Conservation (phyloP, 2,329 filamentous ascomycete genomes). For the Aspergillus proliferans region DNA sequence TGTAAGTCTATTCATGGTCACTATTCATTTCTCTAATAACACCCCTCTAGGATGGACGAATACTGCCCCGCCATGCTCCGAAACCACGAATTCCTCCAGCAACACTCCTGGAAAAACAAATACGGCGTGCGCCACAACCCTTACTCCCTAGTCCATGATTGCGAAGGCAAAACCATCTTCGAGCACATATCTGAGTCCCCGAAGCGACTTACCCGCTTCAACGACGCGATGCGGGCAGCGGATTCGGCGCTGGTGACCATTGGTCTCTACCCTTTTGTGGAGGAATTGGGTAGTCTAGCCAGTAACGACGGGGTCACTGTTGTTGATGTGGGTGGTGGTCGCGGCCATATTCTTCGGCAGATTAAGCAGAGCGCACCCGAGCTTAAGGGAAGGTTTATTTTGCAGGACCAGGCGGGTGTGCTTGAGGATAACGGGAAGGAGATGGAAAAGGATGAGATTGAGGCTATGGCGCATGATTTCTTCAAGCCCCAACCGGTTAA, state of each 20-base stretch:
- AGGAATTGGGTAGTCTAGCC: conserved; percentile 8
- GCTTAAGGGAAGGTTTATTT: conserved; percentile 14
- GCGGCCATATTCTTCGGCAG: conserved; percentile 11
- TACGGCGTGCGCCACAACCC: conserved; percentile 12
- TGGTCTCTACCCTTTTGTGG: conserved; percentile 16
- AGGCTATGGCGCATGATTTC: conserved; percentile 15
- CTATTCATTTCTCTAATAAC: background rate
- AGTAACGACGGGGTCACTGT: conserved; percentile 10
- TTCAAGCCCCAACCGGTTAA: conserved; percentile 17
- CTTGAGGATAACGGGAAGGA: conserved; percentile 9
- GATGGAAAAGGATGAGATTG: conserved; percentile 8
- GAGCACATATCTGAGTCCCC: conserved; percentile 10
- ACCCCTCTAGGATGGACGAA: conserved; percentile 7
- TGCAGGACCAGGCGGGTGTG: conserved; percentile 16
- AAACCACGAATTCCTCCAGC: conserved; percentile 11
- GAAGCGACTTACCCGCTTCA: conserved; percentile 7
- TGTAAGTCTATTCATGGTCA: conserved; percentile 2
- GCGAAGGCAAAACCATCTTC: conserved; percentile 13
- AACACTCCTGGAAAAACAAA: conserved; percentile 11
- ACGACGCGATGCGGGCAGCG: conserved; percentile 13
- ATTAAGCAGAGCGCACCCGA: conserved; percentile 7
- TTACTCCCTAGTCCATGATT: conserved; percentile 11
- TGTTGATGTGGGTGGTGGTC: conserved; percentile 17
- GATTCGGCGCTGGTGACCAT: conserved; percentile 10
- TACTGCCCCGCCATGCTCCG: conserved; percentile 6